Base-by-base conservation (phyloP, 169 alveolate species). In the Plasmodium blacklocki region DNA sequence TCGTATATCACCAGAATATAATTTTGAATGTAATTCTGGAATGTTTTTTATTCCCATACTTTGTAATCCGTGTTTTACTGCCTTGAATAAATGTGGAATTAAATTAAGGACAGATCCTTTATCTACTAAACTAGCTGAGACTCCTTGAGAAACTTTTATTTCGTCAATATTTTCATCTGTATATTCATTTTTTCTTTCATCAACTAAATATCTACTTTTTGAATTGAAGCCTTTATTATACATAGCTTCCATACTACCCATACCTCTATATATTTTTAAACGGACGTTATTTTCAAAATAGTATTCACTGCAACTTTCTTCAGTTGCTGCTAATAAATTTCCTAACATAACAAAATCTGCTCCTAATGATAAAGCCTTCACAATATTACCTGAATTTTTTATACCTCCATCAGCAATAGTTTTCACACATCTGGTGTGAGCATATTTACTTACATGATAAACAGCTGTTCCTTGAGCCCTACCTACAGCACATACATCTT, bases 331-430 rank as follows among this genome's bases (percentile, higher is more conserved):
- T 26, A 97, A 80, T 60, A 96, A 86, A 43, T 96, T 95, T 3
- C 99, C 99, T 19, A 94, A 92, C 99, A 97, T 97, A 32, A 97
- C 98, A 52, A 96, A 85, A 78, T 96, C 95, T 49, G 98, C 98
- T n/a, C 99, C 99, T 15, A 96, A 86, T 2, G 98, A 96, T 60
- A 97, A 88, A 0, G 96, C 98, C 95, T 98, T 97, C 74, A 97
- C 94, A 72, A 98, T 96, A 92, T 98, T 98, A 8, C 99, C 99
- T 0, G 98, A 96, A 88, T 93, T 94, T 91, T 95, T 93, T 45
- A 97, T 95, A 29, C 99, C 99, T 11, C 99, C 99, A 88, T 98
- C 99, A 3, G 99, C 98, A 43, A 98, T 94, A 63, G 97, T 93
- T 19, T 98, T 98, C 54, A 96, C 92, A 68, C 80, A 93, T 80